phyloP scores from a whole-genome alignment of 1,284 basidiomycete genomes.

The Testicularia cyperi region DNA sequence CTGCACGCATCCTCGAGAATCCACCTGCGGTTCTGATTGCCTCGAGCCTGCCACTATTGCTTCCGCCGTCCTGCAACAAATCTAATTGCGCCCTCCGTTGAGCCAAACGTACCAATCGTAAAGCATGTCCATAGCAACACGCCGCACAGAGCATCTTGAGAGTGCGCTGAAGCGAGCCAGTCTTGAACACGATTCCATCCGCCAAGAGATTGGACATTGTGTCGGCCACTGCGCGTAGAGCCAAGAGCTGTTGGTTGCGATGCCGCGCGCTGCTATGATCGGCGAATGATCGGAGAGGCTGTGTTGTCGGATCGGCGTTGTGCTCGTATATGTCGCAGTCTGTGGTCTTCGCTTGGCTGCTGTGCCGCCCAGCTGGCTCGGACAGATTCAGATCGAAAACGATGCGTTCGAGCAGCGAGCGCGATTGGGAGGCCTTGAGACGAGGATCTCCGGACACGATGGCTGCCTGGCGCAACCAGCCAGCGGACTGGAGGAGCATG shows the following conservation, averaged over 20 bases:
- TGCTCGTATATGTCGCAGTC: no score
- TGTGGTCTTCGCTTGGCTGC: no score
- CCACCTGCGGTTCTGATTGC: conserved; percentile 5
- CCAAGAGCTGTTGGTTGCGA: conserved; percentile 12
- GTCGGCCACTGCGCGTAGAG: conserved; percentile 11
- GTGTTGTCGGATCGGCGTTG: neutral
- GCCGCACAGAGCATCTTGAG: conserved; percentile 20
- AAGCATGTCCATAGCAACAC: conserved; percentile 5
- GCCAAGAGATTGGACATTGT: conserved; percentile 21
- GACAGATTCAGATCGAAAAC: conserved; percentile 14
- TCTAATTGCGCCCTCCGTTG: conserved; percentile 15
- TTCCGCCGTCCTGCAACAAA: neutral
- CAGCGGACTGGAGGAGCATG: conserved; percentile 7
- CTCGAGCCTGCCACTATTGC: neutral
- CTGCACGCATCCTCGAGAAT: conserved; percentile 7
- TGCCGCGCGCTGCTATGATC: conserved; percentile 1
- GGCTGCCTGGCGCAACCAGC: conserved; percentile 16
- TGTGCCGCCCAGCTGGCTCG: no score
- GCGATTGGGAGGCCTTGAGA: conserved; percentile 34
- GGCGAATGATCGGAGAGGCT: neutral
- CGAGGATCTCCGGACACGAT: conserved; percentile 14
- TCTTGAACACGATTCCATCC: conserved; percentile 18
- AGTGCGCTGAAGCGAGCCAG: conserved; percentile 4
- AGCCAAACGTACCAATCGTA: conserved; percentile 13
- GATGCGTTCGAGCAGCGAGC: conserved; percentile 22